Base-by-base conservation (phyloP, 495 filamentous ascomycete genomes). In the Lindgomyces ingoldianus region DNA sequence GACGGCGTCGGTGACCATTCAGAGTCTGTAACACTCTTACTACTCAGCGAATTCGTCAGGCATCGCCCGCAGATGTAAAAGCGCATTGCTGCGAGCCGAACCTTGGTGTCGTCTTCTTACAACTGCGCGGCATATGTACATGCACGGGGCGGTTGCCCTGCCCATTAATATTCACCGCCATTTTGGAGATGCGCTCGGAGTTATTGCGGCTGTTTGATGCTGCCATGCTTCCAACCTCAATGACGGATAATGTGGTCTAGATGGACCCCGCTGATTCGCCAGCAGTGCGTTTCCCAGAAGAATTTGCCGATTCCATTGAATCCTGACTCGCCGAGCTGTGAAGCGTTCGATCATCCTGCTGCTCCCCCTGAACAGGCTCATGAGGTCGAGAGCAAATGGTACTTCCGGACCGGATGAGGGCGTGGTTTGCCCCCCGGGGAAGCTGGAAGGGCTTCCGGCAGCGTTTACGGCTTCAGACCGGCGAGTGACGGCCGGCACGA, bases 171-270 rank as follows among this genome's bases (percentile, higher is more conserved):
- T 68, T 19, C 65, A 68, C 65, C 65, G 65, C 65, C 59, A 55
- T 68, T 68, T 63, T 68, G 51, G 51, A 41, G 39, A 10, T n/a
- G n/a, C n/a, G 2, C 16, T 39, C 47, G 65, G 64, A 63, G 57
- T 29, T 4, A 62, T 67, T 53, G 65, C 65, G 59, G 65, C 53
- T 62, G 57, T 60, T 57, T 62, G 64, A 66, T 49, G 47, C 62
- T 53, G 62, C 48, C 62, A 62, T 50, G 54, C 47, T 50, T 24
- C 64, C 57, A 56, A 27, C 51, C 47, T 61, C 41, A 36, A 29
- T 33, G 27, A 29, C 58, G 57, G 58, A 61, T 57, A 57, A 61
- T 67, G 48, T 60, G 48, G 33, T 24, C 21, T 3, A 14, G 19
- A 45, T 24, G 26, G 14, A 8, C 26, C 19, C 24, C 2, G 44